phyloP scores from a whole-genome alignment of 2,329 filamentous ascomycete species.

The Lojkania enalia region DNA sequence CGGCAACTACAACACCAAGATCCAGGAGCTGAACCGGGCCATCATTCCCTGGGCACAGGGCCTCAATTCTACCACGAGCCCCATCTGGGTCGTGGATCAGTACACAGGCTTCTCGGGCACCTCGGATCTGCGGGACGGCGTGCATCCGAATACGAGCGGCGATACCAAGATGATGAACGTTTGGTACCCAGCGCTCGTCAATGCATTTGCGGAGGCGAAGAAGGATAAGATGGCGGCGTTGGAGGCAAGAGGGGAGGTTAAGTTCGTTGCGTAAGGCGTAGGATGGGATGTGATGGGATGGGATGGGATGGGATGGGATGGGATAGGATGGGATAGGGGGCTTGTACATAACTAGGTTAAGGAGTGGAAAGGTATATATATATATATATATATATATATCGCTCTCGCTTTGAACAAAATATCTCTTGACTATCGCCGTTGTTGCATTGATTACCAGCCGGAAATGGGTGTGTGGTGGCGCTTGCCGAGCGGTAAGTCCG shows the following conservation, averaged over 20 bases:
- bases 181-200: conserved; percentile 35
- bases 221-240: conserved; percentile 15
- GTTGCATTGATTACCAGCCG: no score
- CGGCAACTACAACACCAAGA: conserved; percentile 41
- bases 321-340: no score
- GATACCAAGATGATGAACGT: conserved; percentile 48
- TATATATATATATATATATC: no score
- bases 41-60: conserved; percentile 46
- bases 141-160: conserved; percentile 47
- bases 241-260: conserved; percentile 14
- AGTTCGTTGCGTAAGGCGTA: conserved; percentile 18
- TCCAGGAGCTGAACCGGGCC: conserved; percentile 45
- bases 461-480: no score
- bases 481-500: no score
- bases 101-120: conserved; percentile 44
- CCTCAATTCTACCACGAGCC: conserved; percentile 45
- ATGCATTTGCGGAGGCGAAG: conserved; percentile 27
- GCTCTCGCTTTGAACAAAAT: no score
- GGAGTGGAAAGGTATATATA: no score
- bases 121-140: conserved; percentile 43
- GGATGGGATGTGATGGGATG: neutral
- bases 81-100: conserved; percentile 50
- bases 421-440: no score
- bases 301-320: no score
- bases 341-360: no score